Percentiles rank a stretch among this genome's conserved stretches.
phyloP scores from a whole-genome alignment of 306 rosid species.

The Ochetophila trinervis region DNA sequence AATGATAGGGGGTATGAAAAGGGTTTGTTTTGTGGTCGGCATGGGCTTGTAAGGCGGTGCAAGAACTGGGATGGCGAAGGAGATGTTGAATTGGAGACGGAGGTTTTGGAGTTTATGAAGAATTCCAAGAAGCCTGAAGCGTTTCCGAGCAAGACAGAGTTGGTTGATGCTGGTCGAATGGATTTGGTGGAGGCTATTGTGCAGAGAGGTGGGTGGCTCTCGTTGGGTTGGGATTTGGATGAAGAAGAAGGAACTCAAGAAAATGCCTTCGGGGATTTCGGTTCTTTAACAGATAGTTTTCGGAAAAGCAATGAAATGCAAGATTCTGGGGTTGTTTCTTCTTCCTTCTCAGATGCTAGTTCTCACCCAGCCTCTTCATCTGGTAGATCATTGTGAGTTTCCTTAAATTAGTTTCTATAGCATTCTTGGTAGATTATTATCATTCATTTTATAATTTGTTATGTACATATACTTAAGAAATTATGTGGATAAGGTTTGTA shows the following conservation, averaged over 20 bases:
- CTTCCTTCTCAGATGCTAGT: slow-evolving; percentile 24
- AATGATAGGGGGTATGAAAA: neutral
- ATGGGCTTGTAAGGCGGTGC: slow-evolving; percentile 54
- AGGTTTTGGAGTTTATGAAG: slow-evolving; percentile 86
- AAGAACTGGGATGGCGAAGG: slow-evolving; percentile 43
- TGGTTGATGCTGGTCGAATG: slow-evolving; percentile 68
- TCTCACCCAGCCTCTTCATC: slow-evolving; percentile 35
- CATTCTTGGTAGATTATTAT: neutral
- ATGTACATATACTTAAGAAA: too few species aligned
- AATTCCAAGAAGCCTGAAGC: slow-evolving; percentile 50
- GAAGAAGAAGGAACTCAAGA: slow-evolving; percentile 17
- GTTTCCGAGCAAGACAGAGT: slow-evolving; percentile 69
- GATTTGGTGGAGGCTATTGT: slow-evolving; percentile 75
- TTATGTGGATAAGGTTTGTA: too few species aligned
- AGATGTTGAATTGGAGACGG: slow-evolving; percentile 53
- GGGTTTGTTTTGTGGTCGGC: slow-evolving; percentile 34
- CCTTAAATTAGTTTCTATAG: neutral
- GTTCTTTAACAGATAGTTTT: slow-evolving; percentile 9
- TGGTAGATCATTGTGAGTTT: slow-evolving; percentile 64
- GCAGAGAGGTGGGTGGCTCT: slow-evolving; percentile 80
- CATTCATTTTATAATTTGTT: neutral
- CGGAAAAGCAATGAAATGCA: slow-evolving; percentile 13
- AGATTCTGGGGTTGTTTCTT: slow-evolving; percentile 28
- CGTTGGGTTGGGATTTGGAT: slow-evolving; percentile 74
- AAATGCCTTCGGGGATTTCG: neutral